Evolutionary conservation across 805 yeast species (phyloP).

Genomic region (Tanozyma kutaoensis): DNA sequence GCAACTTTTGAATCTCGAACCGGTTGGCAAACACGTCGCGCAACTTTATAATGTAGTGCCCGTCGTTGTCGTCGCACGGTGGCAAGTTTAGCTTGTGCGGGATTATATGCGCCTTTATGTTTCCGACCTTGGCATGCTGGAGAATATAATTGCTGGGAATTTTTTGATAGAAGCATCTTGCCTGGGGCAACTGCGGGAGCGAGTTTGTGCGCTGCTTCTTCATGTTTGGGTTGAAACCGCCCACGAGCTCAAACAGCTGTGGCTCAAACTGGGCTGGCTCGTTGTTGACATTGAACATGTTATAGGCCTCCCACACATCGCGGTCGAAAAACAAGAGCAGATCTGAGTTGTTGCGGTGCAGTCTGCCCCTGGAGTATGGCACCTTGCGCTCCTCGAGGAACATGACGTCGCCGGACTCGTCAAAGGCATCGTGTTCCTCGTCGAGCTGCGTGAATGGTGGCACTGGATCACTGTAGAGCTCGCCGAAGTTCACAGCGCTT

Average conservation of each 20-base stretch:
- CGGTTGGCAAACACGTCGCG: constrained; percentile 63
- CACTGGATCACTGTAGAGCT: too few species aligned
- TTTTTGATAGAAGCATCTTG: constrained; percentile 25
- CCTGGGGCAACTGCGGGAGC: constrained; percentile 32
- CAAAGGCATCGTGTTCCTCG: too few species aligned
- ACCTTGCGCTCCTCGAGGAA: constrained; percentile 21
- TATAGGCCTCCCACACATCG: constrained; percentile 28
- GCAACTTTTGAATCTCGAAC: constrained; percentile 48
- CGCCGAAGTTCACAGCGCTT: too few species aligned
- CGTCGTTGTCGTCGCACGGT: constrained; percentile 51
- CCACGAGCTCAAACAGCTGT: constrained; percentile 1
- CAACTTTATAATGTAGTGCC: constrained; percentile 53
- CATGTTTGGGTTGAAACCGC: constrained; percentile 2
- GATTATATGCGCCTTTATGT: constrained; percentile 23
- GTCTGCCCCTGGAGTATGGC: constrained; percentile 3
- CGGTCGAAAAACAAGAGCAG: constrained; percentile 19
- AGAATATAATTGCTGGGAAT: constrained; percentile 21
- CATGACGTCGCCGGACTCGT: constrained; percentile 20
- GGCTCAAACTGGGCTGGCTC: constrained; percentile 1
- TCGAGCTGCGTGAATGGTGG: too few species aligned
- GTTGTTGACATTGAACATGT: constrained; percentile 28
- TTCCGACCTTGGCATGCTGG: constrained; percentile 25
- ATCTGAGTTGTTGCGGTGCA: constrained; percentile 20
- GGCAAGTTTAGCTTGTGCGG: constrained; percentile 16
- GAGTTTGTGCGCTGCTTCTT: constrained; percentile 29